Base-by-base conservation (phyloP, 2,329 filamentous ascomycete genomes). In the Chalaropsis thielavioides region DNA sequence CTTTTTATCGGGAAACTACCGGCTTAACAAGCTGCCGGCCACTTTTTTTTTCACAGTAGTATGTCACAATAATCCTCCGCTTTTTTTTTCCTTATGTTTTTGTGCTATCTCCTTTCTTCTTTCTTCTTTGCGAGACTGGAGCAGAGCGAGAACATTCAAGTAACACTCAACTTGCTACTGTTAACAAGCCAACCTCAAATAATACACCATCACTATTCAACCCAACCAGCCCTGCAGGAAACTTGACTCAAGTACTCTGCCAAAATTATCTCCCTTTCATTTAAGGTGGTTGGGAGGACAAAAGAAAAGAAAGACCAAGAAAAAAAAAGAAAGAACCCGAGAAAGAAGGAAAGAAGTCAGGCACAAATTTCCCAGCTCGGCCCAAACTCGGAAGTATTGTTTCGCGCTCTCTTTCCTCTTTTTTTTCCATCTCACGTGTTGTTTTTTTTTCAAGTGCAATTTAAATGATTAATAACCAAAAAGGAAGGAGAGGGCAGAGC, bases 371-470 rank as follows among this genome's bases (percentile, higher is more conserved):
- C 38, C 11, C 19, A 27, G 22, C 24, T 64, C 62, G 62, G 62
- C 27, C 35, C 41, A 56, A 64, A 24, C 51, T 64, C 62, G 62
- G 62, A 15, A 19, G n/a, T 64, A 46, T 62, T 31, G 6, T 38
- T 38, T 8, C 35, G 7, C 35, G 8, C 27, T 58, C 31, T 38
- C 19, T 62, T 62, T 49, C 15, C 4, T 49, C 35, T 19, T 17
- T 27, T 19, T 61, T 41, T 44, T 43, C 10, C n/a, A 7, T n/a
- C 19, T 46, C 22, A 22, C 22, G 8, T 11, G 0, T 22, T 22
- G n/a, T 51, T 22, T 27, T 27, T 22, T 7, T 51, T 22, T 27
- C 15, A 24, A 13, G 24, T 51, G 10, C 11, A 24, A 51, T 51
- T 5, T 13, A 27, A 24, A 51, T 24, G 3, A 27, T 4, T 51